A percentile compares a stretch with the other conserved stretches of the same genome.
Evolutionary conservation across 2,329 filamentous ascomycete genomes (phyloP).

Genomic region (Venturia carpophila): DNA sequence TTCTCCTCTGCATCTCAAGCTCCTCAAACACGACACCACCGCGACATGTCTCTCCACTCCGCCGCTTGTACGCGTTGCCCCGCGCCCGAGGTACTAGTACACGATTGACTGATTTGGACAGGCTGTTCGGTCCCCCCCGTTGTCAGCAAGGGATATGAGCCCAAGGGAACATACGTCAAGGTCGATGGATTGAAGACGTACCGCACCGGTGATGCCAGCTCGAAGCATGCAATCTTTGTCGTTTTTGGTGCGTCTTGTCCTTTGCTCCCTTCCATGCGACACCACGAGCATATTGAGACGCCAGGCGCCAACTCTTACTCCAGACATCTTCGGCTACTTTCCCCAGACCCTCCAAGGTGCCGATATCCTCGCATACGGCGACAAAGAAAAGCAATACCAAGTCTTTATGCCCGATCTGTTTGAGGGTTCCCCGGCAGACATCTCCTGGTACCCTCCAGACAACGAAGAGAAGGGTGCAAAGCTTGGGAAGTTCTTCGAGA

Average conservation of each 20-base stretch:
- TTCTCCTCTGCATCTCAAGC: not conserved
- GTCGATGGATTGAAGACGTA: conserved; percentile 57
- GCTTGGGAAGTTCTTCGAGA: conserved; percentile 52
- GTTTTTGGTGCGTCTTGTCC: conserved; percentile 34
- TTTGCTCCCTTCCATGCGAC: not conserved
- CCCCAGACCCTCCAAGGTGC: conserved; percentile 55
- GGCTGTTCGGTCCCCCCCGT: conserved; percentile 45
- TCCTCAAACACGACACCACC: not conserved
- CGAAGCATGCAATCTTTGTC: conserved; percentile 50
- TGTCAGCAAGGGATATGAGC: conserved; percentile 43
- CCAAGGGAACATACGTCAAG: conserved; percentile 52
- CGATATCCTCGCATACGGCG: conserved; percentile 51
- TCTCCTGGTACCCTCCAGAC: conserved; percentile 53
- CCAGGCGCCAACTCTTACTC: too few relatives aligned
- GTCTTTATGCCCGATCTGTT: conserved; percentile 94
- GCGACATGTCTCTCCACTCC: conserved; percentile 18
- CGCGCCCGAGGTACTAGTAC: not conserved
- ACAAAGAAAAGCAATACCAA: conserved; percentile 66
- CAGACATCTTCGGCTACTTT: conserved; percentile 57
- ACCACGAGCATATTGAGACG: too few relatives aligned
- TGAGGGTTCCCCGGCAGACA: conserved; percentile 61
- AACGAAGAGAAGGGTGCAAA: conserved; percentile 53
- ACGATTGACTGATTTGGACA: conserved; percentile 17
- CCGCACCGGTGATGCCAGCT: conserved; percentile 48
- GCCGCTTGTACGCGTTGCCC: conserved; percentile 17